Conservation (phyloP, 73 alveolate species). For the Paraurostyla sp. region DNA sequence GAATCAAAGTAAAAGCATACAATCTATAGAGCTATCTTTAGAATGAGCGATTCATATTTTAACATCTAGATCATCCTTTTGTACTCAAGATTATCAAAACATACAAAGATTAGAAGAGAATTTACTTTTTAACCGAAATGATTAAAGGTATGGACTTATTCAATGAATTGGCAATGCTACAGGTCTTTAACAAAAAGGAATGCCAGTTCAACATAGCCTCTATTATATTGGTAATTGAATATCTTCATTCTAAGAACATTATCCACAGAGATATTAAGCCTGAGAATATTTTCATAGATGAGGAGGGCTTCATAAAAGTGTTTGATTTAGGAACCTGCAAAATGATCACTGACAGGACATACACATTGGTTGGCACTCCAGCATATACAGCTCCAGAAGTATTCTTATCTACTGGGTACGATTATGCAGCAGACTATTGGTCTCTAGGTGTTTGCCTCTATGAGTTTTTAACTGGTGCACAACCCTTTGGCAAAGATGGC, state of each 20-base stretch:
- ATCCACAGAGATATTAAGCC: constrained; percentile 88
- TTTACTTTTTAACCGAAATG: constrained; percentile 83
- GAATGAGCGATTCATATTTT: constrained; percentile 76
- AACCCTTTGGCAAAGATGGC: constrained; percentile 81
- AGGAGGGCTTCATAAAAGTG: constrained; percentile 80
- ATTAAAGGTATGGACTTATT: constrained; percentile 82
- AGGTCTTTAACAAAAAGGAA: constrained; percentile 73
- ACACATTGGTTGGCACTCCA: constrained; percentile 85
- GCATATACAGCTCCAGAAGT: constrained; percentile 86
- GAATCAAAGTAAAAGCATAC: not conserved
- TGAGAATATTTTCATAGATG: constrained; percentile 82
- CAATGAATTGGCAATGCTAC: constrained; percentile 67
- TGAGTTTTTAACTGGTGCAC: constrained; percentile 71
- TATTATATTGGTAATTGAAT: constrained; percentile 79
- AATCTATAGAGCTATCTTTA: constrained; percentile 30
- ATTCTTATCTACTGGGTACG: constrained; percentile 72
- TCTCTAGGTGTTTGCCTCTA: constrained; percentile 73
- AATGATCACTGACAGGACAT: constrained; percentile 78
- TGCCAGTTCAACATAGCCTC: constrained; percentile 82
- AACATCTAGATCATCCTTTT: constrained; percentile 89
- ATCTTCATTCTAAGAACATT: constrained; percentile 79
- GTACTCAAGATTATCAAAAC: constrained; percentile 84
- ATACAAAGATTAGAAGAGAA: constrained; percentile 74
- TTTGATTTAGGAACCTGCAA: constrained; percentile 87
- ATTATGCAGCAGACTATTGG: constrained; percentile 77